Base-by-base conservation (phyloP, 2,329 filamentous ascomycete species). In the Gyromitra esculenta region DNA sequence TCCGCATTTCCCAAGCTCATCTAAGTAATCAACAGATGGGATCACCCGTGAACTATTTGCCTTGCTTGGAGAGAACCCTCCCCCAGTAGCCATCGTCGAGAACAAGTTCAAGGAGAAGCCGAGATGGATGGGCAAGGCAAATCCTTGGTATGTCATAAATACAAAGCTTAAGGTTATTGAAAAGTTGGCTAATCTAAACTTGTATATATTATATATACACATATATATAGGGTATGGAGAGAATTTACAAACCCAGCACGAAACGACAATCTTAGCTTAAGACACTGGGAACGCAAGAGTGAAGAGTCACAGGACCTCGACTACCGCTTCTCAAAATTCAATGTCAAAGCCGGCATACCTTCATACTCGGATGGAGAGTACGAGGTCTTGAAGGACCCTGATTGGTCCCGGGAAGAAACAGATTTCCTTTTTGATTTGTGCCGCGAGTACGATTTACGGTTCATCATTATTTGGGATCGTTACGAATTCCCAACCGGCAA, bases 371-470 rank as follows among this genome's bases (percentile, higher is more conserved):
- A 96, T 78, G 92, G 94, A 78, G 91, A 97, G 82, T 99, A 99
- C 84, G 87, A 89, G 73, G 89, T 91, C 77, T 84, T 99, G 65
- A 88, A 90, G 80, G 91, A 87, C 81, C 86, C 89, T 13, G 90
- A 95, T 80, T 99, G 96, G 96, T 91, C 92, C 13, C 93, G 91
- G 81, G 91, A 96, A 81, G 96, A 99, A 84, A 99, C 96, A 7
- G 94, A 97, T 82, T 97, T 97, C 82, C 84, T 99, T 78, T 88
- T 98, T 82, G 86, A 89, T 1, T 83, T 95, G 45, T 92, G 89
- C 13, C 87, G 87, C 73, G 91, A 94, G 60, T 97, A 90, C 82
- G 93, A 97, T 82, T 87, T 97, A 76, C 91, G 96, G 80, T 99
- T 96, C 94, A 88, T 95, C 2, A 83, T 98, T 15, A 92, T 99